Base-by-base conservation (phyloP, 164 flowering plant species). In the Aristolochia fimbriata region DNA sequence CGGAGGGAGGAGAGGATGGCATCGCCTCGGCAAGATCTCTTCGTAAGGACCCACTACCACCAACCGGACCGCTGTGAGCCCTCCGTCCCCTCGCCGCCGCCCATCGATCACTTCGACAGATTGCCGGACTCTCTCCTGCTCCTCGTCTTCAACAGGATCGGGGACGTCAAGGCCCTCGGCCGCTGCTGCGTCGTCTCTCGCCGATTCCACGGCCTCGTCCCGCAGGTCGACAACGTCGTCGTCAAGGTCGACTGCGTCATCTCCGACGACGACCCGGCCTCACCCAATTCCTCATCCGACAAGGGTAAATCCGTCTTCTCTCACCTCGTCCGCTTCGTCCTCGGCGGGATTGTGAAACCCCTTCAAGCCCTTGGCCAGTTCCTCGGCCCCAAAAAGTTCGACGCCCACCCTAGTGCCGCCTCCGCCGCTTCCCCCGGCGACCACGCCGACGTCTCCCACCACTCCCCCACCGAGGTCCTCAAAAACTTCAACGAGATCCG, bases 191-290 rank as follows among this genome's bases (percentile, higher is more conserved):
- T 82, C 23, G 94, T 87, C 22, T 89, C 94, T 2, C 76, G 81
- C 6, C 69, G 97, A 8, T 87, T 89, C 70, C 89, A 82, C 43
- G 50, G 69, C 15, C 79, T 89, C 0, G 84, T 87, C 15, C 86
- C 91, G 1, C 94, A 83, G 71, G 94, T 89, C 20, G 88, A 89
- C 3, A 78, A 78, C 80, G 87, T 89, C 61, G 68, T 87, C 21
- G 91, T 89, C 25, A 85, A 82, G 22, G 92, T 89, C 21, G 97
- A 89, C 51, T 85, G 97, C 67, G 97, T 89, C 31, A 86, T 89
- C 61, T 83, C 97, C 69, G 87, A 84, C 50, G 93, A 89, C 41
- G 88, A 84, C 37, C 45, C 70, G 4, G 58, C 83, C 15, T 54
- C 87, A 0, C 57, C 81, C 31, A 37, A 72, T 19, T 14, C 46